Base-by-base conservation (phyloP, 2,329 filamentous ascomycete genomes). In the Microcyclosporella mali region DNA sequence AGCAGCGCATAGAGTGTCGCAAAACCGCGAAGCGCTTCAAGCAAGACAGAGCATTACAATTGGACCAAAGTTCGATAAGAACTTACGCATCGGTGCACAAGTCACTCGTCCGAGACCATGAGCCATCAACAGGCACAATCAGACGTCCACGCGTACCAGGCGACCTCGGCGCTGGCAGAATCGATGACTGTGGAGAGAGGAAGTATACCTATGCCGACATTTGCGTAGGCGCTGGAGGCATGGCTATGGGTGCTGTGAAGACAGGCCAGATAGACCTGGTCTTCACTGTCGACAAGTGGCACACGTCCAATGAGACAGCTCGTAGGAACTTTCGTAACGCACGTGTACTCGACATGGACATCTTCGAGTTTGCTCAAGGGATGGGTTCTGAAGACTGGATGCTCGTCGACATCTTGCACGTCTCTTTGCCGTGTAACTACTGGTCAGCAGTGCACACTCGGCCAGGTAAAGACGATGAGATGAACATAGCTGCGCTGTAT, bases 361-460 rank as follows among this genome's bases (percentile, higher is more conserved):
- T 57, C 15, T 36, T 71, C 27, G 61, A 74, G 2, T 80, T 83
- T 38, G 66, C 79, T 19, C 56, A 35, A 1, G 64, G 71, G 7
- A 67, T 68, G 10, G 18, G 27, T 8, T 7, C 27, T 10, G 8
- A 14, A 1, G 11, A 19, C 12, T 32, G n/a, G 14, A 27, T 49
- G 17, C 38, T 16, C 3, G 75, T 82, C 0, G 85, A 92, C 52
- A 67, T 90, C 1, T 65, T 86, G 0, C 87, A 94, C 50, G 64
- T 88, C 0, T 88, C 83, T 0, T 85, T 85, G 0, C 86, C 87
- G 0, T 94, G 88, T 43, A 85, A 90, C 52, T 78, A 75, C 2
- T 89, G 82, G 60, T 89, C 85, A 0, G 78, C 79, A 0, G 83
- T 81, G 0, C 82, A 94, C 46, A 89, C 85, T 0, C 17, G 37